These are phyloP conservation scores for Exobasidium rhododendri DNA, from an alignment of 1,284 basidiomycete genomes.

Conservation along the genomic window DNA sequence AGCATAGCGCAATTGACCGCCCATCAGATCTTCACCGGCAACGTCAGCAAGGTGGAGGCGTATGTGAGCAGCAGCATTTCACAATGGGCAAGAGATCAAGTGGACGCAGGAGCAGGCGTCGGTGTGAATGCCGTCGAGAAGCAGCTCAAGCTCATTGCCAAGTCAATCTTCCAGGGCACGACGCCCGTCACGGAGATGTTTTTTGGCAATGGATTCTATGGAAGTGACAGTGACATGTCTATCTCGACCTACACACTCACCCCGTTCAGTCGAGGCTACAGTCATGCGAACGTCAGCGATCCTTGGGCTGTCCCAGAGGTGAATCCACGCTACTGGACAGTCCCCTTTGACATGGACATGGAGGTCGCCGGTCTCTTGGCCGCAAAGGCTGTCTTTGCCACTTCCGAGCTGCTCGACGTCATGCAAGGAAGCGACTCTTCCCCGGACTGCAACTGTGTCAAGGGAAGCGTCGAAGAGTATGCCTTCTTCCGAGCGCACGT, in stretches of 20 bases:
- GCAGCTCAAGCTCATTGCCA: conserved; percentile 28
- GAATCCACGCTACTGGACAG: conserved; percentile 33
- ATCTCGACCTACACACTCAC: background rate
- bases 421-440: conserved; percentile 33
- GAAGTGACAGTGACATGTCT: background rate
- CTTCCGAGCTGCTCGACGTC: conserved; percentile 25
- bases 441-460: conserved; percentile 47
- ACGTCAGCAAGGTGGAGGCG: conserved; percentile 23
- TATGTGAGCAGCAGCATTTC: conserved; percentile 31
- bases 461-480: conserved; percentile 35
- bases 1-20: conserved; percentile 40
- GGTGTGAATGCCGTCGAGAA: conserved; percentile 21
- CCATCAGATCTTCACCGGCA: conserved; percentile 29
- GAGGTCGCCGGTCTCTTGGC: conserved; percentile 48
- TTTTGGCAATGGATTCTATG: conserved; percentile 16
- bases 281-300: background rate
- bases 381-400: conserved; percentile 45
- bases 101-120: conserved; percentile 31
- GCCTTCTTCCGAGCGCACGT: conserved; percentile 54
- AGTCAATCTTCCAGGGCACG: conserved; percentile 26
- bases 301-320: background rate
- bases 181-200: conserved; percentile 30
- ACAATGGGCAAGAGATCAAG: conserved; percentile 30
- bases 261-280: conserved; percentile 4
- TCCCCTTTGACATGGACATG: conserved; percentile 54